Percentiles rank a stretch among this genome's conserved stretches.
Conservation (phyloP, 441 rosid species). For the Sinapis alba region DNA sequence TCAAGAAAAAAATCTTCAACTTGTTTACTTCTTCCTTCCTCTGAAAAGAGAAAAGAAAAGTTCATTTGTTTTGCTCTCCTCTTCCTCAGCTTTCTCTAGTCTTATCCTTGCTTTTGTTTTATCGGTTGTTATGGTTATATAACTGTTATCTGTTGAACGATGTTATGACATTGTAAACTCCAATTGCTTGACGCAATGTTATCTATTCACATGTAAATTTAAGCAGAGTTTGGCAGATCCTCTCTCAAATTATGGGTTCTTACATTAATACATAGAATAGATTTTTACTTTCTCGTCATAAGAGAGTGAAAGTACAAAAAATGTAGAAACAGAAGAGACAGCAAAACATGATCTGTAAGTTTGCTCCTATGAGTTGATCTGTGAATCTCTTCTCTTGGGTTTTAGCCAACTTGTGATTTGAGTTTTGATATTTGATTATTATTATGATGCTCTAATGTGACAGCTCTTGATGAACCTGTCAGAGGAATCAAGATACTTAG, state of each 20-base stretch:
- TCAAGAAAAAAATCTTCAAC: slow-evolving; percentile 29
- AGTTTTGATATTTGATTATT: slow-evolving; percentile 37
- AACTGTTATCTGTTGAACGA: slow-evolving; percentile 50
- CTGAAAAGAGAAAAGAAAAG: slow-evolving; percentile 21
- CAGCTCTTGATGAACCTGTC: slow-evolving; percentile 91
- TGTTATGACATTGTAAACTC: slow-evolving; percentile 37
- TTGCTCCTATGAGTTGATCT: slow-evolving; percentile 41
- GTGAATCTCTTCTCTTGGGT: slow-evolving; percentile 41
- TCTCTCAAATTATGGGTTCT: slow-evolving; percentile 9
- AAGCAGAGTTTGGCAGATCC: slow-evolving; percentile 34
- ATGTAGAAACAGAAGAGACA: slow-evolving; percentile 24
- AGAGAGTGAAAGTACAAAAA: slow-evolving; percentile 2
- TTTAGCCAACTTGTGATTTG: slow-evolving; percentile 32
- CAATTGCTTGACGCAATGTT: slow-evolving; percentile 35
- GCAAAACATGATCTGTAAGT: slow-evolving; percentile 34
- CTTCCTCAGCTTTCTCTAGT: slow-evolving; percentile 39
- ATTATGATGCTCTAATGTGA: slow-evolving; percentile 66
- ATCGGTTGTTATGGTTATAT: slow-evolving; percentile 20
- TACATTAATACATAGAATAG: slow-evolving; percentile 20
- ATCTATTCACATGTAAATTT: slow-evolving; percentile 45
- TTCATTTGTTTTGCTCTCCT: slow-evolving; percentile 44
- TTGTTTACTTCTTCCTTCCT: slow-evolving; percentile 44
- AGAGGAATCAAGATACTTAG: slow-evolving; percentile 78
- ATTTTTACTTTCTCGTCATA: background rate
- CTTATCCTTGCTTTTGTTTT: slow-evolving; percentile 32